Evolutionary conservation across 2,329 filamentous ascomycete genomes (phyloP).

Genomic region (Thelonectria blattea): DNA sequence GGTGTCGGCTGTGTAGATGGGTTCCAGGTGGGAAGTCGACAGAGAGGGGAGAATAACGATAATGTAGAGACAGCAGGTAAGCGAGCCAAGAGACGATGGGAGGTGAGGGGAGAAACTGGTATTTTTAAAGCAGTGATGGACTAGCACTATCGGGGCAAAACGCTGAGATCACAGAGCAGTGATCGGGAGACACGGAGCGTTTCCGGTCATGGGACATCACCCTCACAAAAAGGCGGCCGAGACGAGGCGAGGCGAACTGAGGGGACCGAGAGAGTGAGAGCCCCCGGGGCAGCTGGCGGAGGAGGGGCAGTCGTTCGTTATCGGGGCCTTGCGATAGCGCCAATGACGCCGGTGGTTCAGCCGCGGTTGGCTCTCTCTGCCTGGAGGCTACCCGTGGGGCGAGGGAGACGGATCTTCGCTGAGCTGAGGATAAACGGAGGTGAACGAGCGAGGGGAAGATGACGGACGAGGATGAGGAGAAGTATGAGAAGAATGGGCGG

Average conservation of each 20-base stretch:
- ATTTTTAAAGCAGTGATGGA: constrained; percentile 34
- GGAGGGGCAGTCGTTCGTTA: constrained; percentile 38
- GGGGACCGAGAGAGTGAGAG: constrained; percentile 5
- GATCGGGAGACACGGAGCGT: constrained; percentile 33
- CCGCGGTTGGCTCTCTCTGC: constrained; percentile 30
- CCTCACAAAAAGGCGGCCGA: constrained; percentile 22
- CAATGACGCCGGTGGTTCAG: constrained; percentile 37
- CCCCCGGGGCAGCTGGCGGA: constrained; percentile 17
- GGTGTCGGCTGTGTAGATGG: not conserved
- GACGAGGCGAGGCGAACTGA: constrained; percentile 13
- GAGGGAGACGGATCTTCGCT: constrained; percentile 8
- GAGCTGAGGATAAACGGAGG: constrained; percentile 3
- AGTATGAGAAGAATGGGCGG: constrained; percentile 15
- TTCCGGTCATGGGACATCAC: constrained; percentile 35
- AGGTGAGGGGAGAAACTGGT: constrained; percentile 32
- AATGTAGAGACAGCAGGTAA: not conserved
- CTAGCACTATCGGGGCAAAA: constrained; percentile 38
- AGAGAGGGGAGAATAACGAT: not conserved
- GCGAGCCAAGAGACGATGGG: constrained; percentile 16
- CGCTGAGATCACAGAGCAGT: constrained; percentile 37
- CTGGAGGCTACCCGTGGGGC: constrained; percentile 32
- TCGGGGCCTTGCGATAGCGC: constrained; percentile 38
- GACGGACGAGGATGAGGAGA: constrained; percentile 22
- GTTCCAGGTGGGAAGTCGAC: not conserved
- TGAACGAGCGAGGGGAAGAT: constrained; percentile 1